Percentiles rank a stretch among this genome's conserved stretches.
Evolutionary conservation across 176 grass and related monocot genomes (phyloP).

Genomic region (Lolium multiflorum): DNA sequence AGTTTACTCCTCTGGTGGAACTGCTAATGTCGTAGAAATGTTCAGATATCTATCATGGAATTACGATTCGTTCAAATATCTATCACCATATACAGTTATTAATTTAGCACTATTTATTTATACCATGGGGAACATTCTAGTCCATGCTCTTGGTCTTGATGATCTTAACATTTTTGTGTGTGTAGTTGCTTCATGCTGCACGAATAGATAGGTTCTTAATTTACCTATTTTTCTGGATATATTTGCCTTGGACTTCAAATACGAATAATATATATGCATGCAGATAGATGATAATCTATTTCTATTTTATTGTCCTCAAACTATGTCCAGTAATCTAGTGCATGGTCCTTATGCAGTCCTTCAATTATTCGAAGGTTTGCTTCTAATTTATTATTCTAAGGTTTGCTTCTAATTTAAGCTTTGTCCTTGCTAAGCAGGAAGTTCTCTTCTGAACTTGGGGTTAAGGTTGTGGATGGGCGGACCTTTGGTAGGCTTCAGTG

Average conservation of each 20-base stretch:
- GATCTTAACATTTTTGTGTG: background rate
- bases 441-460: conserved; percentile 38
- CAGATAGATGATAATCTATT: background rate
- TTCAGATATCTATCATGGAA: background rate
- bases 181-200: background rate
- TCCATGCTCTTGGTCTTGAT: background rate
- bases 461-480: conserved; percentile 69
- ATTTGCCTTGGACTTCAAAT: background rate
- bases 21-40: conserved; percentile 9
- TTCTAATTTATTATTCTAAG: background rate
- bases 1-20: background rate
- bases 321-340: background rate
- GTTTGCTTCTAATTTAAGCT: background rate
- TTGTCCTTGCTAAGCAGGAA: conserved; percentile 31
- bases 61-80: background rate
- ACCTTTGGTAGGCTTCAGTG: conserved; percentile 46
- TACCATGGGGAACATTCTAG: background rate
- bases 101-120: background rate
- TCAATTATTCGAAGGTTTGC: background rate
- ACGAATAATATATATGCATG: background rate
- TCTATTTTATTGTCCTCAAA: background rate
- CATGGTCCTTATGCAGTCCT: background rate
- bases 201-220: background rate
- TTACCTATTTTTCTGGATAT: background rate
- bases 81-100: background rate